These are phyloP conservation scores for Pichia sp. DNA, from an alignment of 1,139 yeast species.

Conservation along the genomic window DNA sequence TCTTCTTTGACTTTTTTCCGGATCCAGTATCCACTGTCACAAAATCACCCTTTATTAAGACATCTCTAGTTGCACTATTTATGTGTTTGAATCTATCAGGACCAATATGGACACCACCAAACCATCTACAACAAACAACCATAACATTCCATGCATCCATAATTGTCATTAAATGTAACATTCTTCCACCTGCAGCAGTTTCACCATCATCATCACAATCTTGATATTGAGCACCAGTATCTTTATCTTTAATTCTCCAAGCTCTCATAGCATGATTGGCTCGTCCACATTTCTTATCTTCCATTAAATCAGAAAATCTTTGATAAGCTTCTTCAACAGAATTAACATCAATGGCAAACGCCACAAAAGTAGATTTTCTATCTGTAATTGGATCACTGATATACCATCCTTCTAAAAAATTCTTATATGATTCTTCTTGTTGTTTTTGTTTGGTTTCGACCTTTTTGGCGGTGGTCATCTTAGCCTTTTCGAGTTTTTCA, in stretches of 20 bases:
- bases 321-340: slow-evolving; percentile 65
- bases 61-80: slow-evolving; percentile 85
- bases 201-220: slow-evolving; percentile 99
- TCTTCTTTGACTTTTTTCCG: slow-evolving; percentile 23
- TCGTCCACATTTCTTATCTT: slow-evolving; percentile 63
- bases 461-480: slow-evolving; percentile 13
- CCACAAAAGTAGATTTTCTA: slow-evolving; percentile 84
- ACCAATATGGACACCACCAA: slow-evolving; percentile 88
- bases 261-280: slow-evolving; percentile 85
- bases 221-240: slow-evolving; percentile 56
- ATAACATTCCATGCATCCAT: slow-evolving; percentile 86
- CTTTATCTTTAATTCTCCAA: slow-evolving; percentile 63
- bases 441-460: background rate
- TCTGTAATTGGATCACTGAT: slow-evolving; percentile 77
- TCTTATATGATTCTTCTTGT: slow-evolving; percentile 21
- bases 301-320: slow-evolving; percentile 49
- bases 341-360: slow-evolving; percentile 60
- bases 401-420: slow-evolving; percentile 68
- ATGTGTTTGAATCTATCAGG: slow-evolving; percentile 95
- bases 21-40: slow-evolving; percentile 21
- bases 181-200: slow-evolving; percentile 90
- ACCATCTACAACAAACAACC: slow-evolving; percentile 92
- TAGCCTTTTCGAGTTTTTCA: slow-evolving; percentile 28
- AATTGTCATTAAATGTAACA: slow-evolving; percentile 74
- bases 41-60: slow-evolving; percentile 64